These are phyloP conservation scores for Aspergillus carlsbadensis DNA, from an alignment of 495 filamentous ascomycete species.

Conservation along the genomic window DNA sequence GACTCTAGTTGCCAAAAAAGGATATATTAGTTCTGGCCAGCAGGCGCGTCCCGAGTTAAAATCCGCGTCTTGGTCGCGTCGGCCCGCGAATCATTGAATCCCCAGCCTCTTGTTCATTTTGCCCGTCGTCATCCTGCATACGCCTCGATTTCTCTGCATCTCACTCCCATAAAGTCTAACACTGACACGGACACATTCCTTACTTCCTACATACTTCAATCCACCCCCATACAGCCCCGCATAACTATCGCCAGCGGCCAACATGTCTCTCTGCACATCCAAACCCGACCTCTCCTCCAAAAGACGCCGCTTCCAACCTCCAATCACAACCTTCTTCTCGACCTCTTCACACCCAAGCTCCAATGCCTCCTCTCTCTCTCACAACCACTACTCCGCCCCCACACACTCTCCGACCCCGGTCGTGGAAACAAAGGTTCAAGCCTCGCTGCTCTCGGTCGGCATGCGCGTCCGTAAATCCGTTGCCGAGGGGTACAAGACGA, in stretches of 20 bases:
- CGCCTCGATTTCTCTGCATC: neutral
- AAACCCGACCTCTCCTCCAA: slow-evolving; percentile 33
- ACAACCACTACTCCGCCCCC: slow-evolving; percentile 43
- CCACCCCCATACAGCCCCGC: neutral
- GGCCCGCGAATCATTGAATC: slow-evolving; percentile 15
- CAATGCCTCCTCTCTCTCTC: slow-evolving; percentile 24
- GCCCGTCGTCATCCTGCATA: slow-evolving; percentile 15
- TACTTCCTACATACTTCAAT: neutral
- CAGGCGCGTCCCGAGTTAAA: neutral
- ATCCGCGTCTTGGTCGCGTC: slow-evolving; percentile 19
- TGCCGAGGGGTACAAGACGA: slow-evolving; percentile 86
- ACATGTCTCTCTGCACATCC: neutral
- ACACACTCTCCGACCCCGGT: slow-evolving; percentile 44
- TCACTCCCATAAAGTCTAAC: neutral
- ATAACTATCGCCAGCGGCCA: neutral
- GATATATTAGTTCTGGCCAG: slow-evolving; percentile 18
- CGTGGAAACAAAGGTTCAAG: slow-evolving; percentile 64
- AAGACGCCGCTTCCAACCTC: slow-evolving; percentile 46
- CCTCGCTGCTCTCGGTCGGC: slow-evolving; percentile 80
- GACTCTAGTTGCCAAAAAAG: slow-evolving; percentile 11
- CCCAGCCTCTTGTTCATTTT: slow-evolving; percentile 20
- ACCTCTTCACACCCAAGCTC: slow-evolving; percentile 13
- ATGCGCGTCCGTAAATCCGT: slow-evolving; percentile 92
- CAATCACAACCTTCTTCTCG: slow-evolving; percentile 47
- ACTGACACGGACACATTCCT: neutral